Percentiles rank a stretch among this genome's conserved stretches.
phyloP scores from a whole-genome alignment of 805 yeast genomes.

The Pichia nakasei region DNA sequence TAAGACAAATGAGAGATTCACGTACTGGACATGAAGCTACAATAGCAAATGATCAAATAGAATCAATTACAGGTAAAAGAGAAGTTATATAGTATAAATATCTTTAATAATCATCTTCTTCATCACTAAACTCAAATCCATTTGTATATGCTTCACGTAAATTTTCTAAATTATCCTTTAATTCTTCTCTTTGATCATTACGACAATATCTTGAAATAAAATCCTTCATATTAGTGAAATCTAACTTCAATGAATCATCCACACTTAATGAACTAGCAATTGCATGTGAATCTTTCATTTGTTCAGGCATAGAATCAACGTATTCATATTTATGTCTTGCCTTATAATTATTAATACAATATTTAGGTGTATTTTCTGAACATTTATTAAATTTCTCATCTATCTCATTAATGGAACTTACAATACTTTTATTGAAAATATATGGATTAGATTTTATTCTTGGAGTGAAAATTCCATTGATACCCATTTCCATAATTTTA shows the following conservation, averaged over 20 bases:
- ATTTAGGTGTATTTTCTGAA: neutral
- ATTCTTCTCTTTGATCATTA: conserved; percentile 45
- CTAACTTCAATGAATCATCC: conserved; percentile 18
- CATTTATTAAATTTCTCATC: conserved; percentile 10
- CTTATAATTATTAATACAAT: neutral
- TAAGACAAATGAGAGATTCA: conserved; percentile 4
- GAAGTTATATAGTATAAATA: neutral
- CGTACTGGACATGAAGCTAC: conserved; percentile 2
- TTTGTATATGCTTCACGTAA: conserved; percentile 8
- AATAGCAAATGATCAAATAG: conserved; percentile 14
- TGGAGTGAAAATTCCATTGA: neutral
- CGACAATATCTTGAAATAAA: conserved; percentile 21
- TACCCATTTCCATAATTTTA: neutral
- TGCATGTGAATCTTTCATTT: conserved; percentile 10
- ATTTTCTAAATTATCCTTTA: conserved; percentile 27
- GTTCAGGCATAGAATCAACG: conserved; percentile 28
- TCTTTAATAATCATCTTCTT: conserved; percentile 4
- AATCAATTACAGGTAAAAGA: conserved; percentile 15
- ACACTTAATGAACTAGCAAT: conserved; percentile 14
- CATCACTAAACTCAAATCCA: conserved; percentile 11
- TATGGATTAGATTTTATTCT: neutral
- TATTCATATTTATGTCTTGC: conserved; percentile 10
- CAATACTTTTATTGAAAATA: neutral
- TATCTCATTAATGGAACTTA: neutral
- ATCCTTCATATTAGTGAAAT: conserved; percentile 18